phyloP scores from a whole-genome alignment of 345 rosid genomes.

The Cochlearia excelsa region DNA sequence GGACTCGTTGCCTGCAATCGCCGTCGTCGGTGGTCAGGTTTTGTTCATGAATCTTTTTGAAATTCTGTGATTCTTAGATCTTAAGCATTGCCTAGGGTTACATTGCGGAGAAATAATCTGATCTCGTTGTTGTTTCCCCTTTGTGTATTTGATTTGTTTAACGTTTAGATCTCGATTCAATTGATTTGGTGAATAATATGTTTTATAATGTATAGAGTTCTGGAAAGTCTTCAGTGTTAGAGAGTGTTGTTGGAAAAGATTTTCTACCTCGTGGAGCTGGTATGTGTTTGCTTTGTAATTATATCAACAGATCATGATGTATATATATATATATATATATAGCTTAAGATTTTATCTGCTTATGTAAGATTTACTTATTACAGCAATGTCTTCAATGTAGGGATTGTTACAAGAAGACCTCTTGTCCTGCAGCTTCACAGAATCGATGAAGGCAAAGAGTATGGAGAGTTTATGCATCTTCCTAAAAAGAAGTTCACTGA shows the following conservation, averaged over 20 bases:
- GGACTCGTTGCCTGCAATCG: constrained; percentile 93
- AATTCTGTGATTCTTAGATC: constrained; percentile 19
- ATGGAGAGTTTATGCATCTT: constrained; percentile 96
- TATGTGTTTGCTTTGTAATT: constrained; percentile 30
- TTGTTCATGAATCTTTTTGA: neutral
- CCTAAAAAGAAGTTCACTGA: constrained; percentile 81
- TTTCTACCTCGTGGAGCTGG: constrained; percentile 98
- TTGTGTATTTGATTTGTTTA: constrained; percentile 16
- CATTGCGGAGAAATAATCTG: neutral
- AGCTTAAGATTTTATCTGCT: neutral
- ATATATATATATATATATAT: neutral
- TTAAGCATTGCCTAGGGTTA: constrained; percentile 11
- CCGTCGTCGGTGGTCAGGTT: constrained; percentile 98
- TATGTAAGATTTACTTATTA: neutral
- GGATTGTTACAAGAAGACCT: constrained; percentile 97
- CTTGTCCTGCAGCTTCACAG: constrained; percentile 92
- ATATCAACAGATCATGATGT: neutral
- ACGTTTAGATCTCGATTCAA: constrained; percentile 7
- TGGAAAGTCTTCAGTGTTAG: constrained; percentile 94
- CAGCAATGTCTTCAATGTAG: constrained; percentile 43
- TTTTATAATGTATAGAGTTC: constrained; percentile 61
- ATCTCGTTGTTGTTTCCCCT: constrained; percentile 10
- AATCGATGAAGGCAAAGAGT: constrained; percentile 86
- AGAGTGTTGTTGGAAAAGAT: constrained; percentile 91
- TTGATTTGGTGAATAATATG: constrained; percentile 19